A percentile compares a stretch with the other conserved stretches of the same genome.
These are phyloP conservation scores for Mycena latifolia DNA, from an alignment of 768 basidiomycete species.

Conservation along the genomic window DNA sequence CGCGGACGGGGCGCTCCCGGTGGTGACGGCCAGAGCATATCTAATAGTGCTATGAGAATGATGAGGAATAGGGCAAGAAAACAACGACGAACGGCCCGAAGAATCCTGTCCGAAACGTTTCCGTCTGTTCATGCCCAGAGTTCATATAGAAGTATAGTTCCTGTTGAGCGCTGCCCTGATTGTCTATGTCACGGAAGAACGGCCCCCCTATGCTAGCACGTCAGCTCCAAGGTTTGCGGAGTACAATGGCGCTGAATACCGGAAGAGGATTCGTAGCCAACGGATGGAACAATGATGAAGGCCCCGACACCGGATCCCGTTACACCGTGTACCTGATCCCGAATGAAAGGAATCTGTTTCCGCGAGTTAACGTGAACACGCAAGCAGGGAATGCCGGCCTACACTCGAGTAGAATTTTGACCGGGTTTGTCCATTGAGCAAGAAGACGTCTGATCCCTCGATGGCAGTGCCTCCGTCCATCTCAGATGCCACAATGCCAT, in stretches of 20 bases:
- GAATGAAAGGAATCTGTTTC: constrained; percentile 58
- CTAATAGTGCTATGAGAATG: no score
- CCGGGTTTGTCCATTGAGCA: no score
- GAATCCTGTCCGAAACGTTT: constrained; percentile 58
- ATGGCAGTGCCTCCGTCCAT: no score
- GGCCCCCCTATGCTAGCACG: constrained; percentile 42
- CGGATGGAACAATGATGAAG: no score
- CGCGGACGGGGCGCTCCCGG: no score
- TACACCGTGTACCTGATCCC: constrained; percentile 64
- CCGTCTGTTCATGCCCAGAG: constrained; percentile 59
- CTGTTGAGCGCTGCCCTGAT: constrained; percentile 60
- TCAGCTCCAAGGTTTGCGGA: neutral
- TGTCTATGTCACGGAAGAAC: constrained; percentile 64
- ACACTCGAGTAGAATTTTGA: no score
- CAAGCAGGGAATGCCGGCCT: no score
- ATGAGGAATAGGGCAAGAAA: neutral
- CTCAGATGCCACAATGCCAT: no score
- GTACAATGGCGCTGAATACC: constrained; percentile 38
- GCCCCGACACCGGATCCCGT: constrained; percentile 59
- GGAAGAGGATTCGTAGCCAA: constrained; percentile 59
- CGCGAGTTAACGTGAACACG: constrained; percentile 15
- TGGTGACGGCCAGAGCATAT: no score
- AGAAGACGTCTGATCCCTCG: no score
- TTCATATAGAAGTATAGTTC: constrained; percentile 66
- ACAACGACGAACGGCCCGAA: constrained; percentile 47